Conservation (phyloP, 2,329 filamentous ascomycete species). For the Epichloe uncinata region DNA sequence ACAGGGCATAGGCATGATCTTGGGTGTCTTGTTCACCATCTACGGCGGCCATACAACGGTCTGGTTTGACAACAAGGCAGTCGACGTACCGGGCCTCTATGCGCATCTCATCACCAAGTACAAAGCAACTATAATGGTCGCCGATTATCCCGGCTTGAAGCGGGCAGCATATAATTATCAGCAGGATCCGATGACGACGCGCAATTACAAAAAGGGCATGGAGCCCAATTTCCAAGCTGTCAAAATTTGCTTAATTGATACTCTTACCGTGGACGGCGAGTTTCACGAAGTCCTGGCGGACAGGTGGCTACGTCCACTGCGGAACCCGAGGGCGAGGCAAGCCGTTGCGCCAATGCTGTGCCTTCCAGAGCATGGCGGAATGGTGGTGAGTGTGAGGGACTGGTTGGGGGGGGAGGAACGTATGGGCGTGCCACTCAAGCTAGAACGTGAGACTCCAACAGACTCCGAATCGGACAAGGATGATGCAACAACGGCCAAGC, state of each 20-base stretch:
- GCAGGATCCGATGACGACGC: conserved; percentile 88
- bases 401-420: conserved; percentile 98
- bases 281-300: conserved; percentile 95
- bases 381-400: conserved; percentile 91
- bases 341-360: conserved; percentile 95
- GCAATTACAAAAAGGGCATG: conserved; percentile 93
- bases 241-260: conserved; percentile 92
- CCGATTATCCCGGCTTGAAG: conserved; percentile 91
- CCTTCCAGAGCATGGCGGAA: conserved; percentile 90
- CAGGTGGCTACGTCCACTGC: conserved; percentile 80
- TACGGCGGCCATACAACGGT: conserved; percentile 97
- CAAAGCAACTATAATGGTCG: conserved; percentile 80
- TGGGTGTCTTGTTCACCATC: conserved; percentile 85
- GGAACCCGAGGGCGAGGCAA: conserved; percentile 78
- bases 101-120: conserved; percentile 98
- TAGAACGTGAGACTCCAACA: conserved; percentile 40
- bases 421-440: conserved; percentile 82
- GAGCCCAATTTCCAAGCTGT: conserved; percentile 93
- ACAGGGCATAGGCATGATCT: conserved; percentile 90
- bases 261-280: conserved; percentile 84
- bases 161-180: conserved; percentile 95
- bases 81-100: conserved; percentile 88
- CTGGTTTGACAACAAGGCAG: conserved; percentile 84
- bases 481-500: conserved; percentile 39
- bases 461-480: conserved; percentile 38